Base-by-base conservation (phyloP, 2,329 filamentous ascomycete species). In the Aspergillus ochraceoroseus region DNA sequence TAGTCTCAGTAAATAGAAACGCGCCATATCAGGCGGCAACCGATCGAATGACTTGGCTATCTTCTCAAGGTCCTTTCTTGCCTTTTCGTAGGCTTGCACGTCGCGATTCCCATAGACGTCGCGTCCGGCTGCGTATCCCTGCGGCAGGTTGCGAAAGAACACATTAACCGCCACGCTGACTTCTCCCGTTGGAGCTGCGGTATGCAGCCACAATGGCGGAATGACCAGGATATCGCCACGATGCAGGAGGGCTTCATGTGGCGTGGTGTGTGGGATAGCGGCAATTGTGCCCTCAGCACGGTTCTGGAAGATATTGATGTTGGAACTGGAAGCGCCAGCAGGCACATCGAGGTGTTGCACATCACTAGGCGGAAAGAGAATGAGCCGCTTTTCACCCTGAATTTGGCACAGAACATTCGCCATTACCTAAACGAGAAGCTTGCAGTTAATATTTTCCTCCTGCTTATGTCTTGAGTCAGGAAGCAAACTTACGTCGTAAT, bases 31-130 rank as follows among this genome's bases (percentile, higher is more conserved):
- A 17, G 63, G 60, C 2, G 86, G 83, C 18, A 90, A 50, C 7
- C 71, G 76, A 8, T 62, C 56, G 38, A 66, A 63, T 5, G 53
- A 53, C 33, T 51, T 53, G 11, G 69, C 65, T 17, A 94, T 81
- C 51, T 77, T 82, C 30, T 76, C 72, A 4, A 94, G 65, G 53
- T 90, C 85, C 48, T 77, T 74, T 37, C 88, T 74, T 0, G 84
- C 85, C 54, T 85, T 87, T 59, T 94, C 87, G 58, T 94, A 94
- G 1, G 83, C 84, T 26, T 83, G 82, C 34, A 95, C 63, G 62
- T 95, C 89, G 26, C 87, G 74, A 58, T 94, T 95, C 1, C 86
- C 88, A 58, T 95, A 95, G 0, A 94, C 83, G 59, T 95, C 88
- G 49, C 81, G 76, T 1, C 88, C 87, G 1, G 74, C 62, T 1